Evolutionary conservation across 768 basidiomycete genomes (phyloP).

Genomic region (Multifurca ochricompacta): DNA sequence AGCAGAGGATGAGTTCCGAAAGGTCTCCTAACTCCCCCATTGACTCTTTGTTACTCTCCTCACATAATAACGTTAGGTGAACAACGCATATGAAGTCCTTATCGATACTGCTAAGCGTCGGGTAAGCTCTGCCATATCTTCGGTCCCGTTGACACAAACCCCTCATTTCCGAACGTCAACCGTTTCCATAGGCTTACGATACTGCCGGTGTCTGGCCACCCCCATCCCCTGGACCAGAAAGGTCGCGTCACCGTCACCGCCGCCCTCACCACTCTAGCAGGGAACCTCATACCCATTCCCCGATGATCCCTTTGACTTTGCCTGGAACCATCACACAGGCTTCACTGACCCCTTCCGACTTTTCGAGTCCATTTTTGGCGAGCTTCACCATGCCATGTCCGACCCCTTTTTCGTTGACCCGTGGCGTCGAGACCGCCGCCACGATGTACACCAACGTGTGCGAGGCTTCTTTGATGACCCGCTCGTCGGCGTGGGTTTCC

Average conservation of each 20-base stretch:
- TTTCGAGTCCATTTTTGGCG: constrained; percentile 63
- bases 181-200: constrained; percentile 49
- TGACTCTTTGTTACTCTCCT: constrained; percentile 1
- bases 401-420: constrained; percentile 33
- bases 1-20: constrained; percentile 52
- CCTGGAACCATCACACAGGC: constrained; percentile 37
- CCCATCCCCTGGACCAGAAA: constrained; percentile 28
- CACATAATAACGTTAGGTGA: constrained; percentile 40
- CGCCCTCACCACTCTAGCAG: constrained; percentile 9
- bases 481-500: constrained; percentile 1
- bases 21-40: constrained; percentile 26
- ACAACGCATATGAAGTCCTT: constrained; percentile 73
- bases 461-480: constrained; percentile 14
- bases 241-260: constrained; percentile 8
- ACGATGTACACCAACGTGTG: neutral
- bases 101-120: constrained; percentile 52
- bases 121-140: constrained; percentile 28
- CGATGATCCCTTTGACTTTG: constrained; percentile 23
- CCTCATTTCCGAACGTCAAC: constrained; percentile 1
- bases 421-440: constrained; percentile 4
- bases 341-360: constrained; percentile 71
- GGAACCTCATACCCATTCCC: constrained; percentile 2
- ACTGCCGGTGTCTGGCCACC: constrained; percentile 70
- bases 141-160: neutral
- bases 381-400: constrained; percentile 15